Percentiles rank a stretch among this genome's conserved stretches.
phyloP scores from a whole-genome alignment of 1,284 basidiomycete species.

The Sparassis latifolia region DNA sequence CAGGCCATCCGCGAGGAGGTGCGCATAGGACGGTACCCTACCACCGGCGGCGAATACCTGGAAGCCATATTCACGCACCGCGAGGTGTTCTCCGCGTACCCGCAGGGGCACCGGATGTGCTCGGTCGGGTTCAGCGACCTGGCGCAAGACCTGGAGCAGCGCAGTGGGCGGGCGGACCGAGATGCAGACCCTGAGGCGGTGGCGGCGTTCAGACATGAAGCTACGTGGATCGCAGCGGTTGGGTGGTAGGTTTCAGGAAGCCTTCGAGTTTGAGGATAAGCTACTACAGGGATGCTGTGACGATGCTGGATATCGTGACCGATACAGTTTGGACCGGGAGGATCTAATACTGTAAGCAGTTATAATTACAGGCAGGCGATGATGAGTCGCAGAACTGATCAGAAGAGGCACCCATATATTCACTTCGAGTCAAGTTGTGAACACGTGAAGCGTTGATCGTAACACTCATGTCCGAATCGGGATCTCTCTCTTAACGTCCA shows the following conservation, averaged over 20 bases:
- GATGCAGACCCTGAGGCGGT: slow-evolving; percentile 64
- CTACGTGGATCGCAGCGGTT: slow-evolving; percentile 43
- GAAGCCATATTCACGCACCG: slow-evolving; percentile 71
- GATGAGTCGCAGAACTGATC: too few species aligned
- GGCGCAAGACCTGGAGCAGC: slow-evolving; percentile 50
- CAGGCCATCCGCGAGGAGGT: slow-evolving; percentile 45
- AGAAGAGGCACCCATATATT: too few species aligned
- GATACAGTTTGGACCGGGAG: too few species aligned
- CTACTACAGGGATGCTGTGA: too few species aligned
- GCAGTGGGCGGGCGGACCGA: slow-evolving; percentile 57
- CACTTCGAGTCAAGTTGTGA: too few species aligned
- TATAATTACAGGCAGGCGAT: too few species aligned
- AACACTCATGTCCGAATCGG: too few species aligned
- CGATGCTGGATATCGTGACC: too few species aligned
- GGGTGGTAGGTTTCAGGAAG: background rate
- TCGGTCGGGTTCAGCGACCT: slow-evolving; percentile 56
- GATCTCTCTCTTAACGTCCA: too few species aligned
- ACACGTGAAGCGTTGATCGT: too few species aligned
- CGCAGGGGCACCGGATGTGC: slow-evolving; percentile 53
- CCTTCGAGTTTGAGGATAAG: too few species aligned
- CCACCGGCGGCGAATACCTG: slow-evolving; percentile 65
- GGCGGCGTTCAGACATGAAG: slow-evolving; percentile 52
- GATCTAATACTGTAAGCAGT: too few species aligned
- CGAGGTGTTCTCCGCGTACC: slow-evolving; percentile 53
- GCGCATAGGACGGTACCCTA: slow-evolving; percentile 45